Evolutionary conservation across 2,329 filamentous ascomycete species (phyloP).

Genomic region (Chaetomiaceae sp.): DNA sequence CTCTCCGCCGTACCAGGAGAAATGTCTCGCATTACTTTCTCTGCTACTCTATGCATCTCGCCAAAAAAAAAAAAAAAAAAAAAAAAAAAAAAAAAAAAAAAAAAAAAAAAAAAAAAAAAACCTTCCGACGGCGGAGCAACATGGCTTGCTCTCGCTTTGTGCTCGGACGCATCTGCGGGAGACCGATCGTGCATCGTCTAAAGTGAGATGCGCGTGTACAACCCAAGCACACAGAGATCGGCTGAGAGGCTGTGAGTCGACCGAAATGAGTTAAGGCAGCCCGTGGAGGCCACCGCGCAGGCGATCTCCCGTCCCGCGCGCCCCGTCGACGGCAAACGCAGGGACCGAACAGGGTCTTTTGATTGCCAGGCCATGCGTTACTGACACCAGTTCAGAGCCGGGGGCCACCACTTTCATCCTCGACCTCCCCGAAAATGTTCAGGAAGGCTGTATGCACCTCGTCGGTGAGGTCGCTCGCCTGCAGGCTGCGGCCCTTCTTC

Average conservation of each 20-base stretch:
- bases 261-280: neutral
- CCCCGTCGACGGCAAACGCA: neutral
- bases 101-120: no score
- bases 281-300: conserved; percentile 4
- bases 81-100: no score
- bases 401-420: conserved; percentile 29
- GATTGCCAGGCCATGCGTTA: no score
- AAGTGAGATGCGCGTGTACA: neutral
- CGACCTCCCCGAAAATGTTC: conserved; percentile 70
- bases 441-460: conserved; percentile 81
- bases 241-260: conserved; percentile 3
- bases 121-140: neutral
- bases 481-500: conserved; percentile 80
- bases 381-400: conserved; percentile 25
- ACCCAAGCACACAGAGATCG: conserved; percentile 4
- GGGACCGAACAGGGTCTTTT: neutral
- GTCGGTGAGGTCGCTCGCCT: conserved; percentile 89
- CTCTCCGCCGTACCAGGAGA: neutral
- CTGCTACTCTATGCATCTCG: neutral
- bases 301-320: conserved; percentile 10
- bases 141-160: conserved; percentile 1
- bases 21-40: conserved; percentile 2
- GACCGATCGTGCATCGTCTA: neutral
- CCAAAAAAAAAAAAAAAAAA: no score
- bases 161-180: neutral